Evolutionary conservation across 1,284 basidiomycete species (phyloP).

Genomic region (Boletus smithii): DNA sequence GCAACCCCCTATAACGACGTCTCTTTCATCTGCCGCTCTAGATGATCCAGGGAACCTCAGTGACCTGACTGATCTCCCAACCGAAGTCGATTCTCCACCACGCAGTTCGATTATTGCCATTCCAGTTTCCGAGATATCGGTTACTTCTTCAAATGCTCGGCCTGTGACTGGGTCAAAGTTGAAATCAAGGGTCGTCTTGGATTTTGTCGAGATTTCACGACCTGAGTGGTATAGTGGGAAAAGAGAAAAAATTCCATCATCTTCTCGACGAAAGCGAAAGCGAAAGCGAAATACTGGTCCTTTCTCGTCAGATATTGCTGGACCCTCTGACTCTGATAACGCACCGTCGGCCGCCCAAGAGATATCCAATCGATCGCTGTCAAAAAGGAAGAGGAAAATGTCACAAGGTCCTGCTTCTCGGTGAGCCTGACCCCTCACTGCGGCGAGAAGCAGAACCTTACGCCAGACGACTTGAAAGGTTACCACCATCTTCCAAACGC

Average conservation of each 20-base stretch:
- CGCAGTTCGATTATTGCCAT: background rate
- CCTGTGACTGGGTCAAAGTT: background rate
- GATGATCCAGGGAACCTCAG: constrained; percentile 23
- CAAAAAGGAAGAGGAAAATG: constrained; percentile 24
- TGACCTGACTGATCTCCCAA: constrained; percentile 30
- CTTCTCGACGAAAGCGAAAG: constrained; percentile 12
- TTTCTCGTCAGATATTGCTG: background rate
- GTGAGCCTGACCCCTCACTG: constrained; percentile 33
- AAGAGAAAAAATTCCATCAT: background rate
- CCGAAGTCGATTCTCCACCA: constrained; percentile 20
- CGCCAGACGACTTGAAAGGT: constrained; percentile 25
- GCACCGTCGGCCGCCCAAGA: background rate
- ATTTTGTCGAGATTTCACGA: constrained; percentile 23
- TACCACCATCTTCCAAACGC: constrained; percentile 3
- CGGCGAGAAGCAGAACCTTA: constrained; percentile 30
- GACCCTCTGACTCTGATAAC: constrained; percentile 1
- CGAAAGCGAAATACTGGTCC: background rate
- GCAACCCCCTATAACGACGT: background rate
- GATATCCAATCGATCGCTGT: background rate
- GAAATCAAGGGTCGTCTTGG: constrained; percentile 23
- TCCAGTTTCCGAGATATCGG: background rate
- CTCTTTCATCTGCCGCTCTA: background rate
- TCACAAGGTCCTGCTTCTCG: constrained; percentile 30
- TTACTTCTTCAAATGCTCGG: background rate
- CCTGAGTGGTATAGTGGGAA: constrained; percentile 11